Percentiles rank a stretch among this genome's conserved stretches.
phyloP scores from a whole-genome alignment of 345 rosid species.

The Iberis pinnata region DNA sequence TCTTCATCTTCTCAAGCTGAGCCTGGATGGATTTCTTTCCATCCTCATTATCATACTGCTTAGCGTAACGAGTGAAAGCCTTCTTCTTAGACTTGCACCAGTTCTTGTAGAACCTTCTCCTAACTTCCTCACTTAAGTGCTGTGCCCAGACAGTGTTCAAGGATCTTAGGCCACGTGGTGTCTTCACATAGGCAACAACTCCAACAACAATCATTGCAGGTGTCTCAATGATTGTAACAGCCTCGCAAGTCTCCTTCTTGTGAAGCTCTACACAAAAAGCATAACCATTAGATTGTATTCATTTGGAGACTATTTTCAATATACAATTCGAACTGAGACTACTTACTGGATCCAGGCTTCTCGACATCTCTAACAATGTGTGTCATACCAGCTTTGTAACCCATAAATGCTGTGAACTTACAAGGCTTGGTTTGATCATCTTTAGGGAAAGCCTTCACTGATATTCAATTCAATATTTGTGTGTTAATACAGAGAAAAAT shows the following conservation, averaged over 20 bases:
- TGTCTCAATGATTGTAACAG: constrained; percentile 74
- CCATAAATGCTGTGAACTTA: constrained; percentile 71
- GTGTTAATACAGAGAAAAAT: neutral
- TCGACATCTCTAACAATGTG: constrained; percentile 94
- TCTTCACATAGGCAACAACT: constrained; percentile 76
- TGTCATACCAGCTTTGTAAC: constrained; percentile 96
- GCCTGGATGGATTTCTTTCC: constrained; percentile 56
- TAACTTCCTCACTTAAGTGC: constrained; percentile 81
- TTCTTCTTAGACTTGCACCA: constrained; percentile 91
- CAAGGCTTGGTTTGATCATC: constrained; percentile 75
- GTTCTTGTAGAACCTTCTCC: constrained; percentile 81
- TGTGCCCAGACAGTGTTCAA: constrained; percentile 92
- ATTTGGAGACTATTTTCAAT: no score
- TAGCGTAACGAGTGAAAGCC: constrained; percentile 68
- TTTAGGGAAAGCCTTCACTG: constrained; percentile 93
- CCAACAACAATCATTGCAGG: constrained; percentile 86
- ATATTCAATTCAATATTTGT: neutral
- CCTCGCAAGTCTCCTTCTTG: constrained; percentile 94
- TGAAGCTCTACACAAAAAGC: constrained; percentile 52
- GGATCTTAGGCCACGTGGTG: constrained; percentile 67
- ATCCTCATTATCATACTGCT: constrained; percentile 52
- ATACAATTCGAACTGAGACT: neutral
- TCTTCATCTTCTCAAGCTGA: constrained; percentile 76
- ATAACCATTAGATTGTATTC: no score
- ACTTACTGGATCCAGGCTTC: constrained; percentile 84